Conservation (phyloP, 495 filamentous ascomycete species). For the Penicillium canescens region DNA sequence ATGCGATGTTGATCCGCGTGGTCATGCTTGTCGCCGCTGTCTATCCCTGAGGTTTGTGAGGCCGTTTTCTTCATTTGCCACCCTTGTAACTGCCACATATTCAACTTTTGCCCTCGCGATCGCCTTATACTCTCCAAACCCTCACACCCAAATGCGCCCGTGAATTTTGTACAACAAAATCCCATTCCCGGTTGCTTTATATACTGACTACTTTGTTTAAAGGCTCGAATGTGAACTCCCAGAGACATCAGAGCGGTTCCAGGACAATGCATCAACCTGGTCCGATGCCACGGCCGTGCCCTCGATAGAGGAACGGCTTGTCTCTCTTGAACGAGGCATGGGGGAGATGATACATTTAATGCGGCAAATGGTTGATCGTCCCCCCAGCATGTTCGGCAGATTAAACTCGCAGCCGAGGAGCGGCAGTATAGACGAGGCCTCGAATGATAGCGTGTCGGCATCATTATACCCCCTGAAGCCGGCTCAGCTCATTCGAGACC, state of each 20-base stretch:
- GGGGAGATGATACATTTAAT: constrained; percentile 41
- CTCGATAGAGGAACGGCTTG: constrained; percentile 41
- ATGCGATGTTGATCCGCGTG: constrained; percentile 41
- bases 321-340: constrained; percentile 39
- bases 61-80: not conserved
- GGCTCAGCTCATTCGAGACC: constrained; percentile 36
- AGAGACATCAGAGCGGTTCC: constrained; percentile 37
- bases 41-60: constrained; percentile 37
- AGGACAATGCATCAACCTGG: constrained; percentile 36
- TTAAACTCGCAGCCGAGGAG: constrained; percentile 20
- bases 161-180: too few relatives aligned
- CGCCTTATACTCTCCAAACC: not conserved
- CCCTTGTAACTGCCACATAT: not conserved
- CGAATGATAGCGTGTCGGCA: constrained; percentile 15
- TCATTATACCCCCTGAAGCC: constrained; percentile 33
- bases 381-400: constrained; percentile 20
- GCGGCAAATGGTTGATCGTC: constrained; percentile 36
- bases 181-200: not conserved
- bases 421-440: constrained; percentile 27
- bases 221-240: constrained; percentile 44
- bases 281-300: constrained; percentile 35
- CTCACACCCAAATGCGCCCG: too few relatives aligned
- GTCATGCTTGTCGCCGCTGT: constrained; percentile 44
- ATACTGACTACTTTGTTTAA: constrained; percentile 13
- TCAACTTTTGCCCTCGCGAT: constrained; percentile 1